Evolutionary conservation across 306 rosid species (phyloP).

Genomic region (Cucumis hystrix): DNA sequence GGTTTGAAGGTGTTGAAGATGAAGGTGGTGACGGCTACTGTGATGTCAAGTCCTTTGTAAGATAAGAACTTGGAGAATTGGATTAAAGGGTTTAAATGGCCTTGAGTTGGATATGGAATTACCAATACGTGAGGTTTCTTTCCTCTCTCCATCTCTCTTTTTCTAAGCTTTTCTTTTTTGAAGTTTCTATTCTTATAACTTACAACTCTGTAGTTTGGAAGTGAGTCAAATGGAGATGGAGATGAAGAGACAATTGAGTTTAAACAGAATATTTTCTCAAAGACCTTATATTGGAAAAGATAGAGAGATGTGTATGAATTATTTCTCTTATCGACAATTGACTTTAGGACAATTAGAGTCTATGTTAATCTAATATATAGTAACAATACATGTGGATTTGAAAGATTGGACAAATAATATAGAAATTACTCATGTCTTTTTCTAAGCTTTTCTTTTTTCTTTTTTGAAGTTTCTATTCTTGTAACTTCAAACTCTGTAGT

Average conservation of each 20-base stretch:
- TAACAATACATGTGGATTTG: no score
- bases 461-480: background rate
- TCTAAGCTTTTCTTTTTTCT: background rate
- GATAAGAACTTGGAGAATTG: slow-evolving; percentile 31
- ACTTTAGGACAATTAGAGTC: no score
- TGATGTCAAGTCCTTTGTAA: slow-evolving; percentile 23
- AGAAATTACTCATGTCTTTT: background rate
- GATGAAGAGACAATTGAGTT: no score
- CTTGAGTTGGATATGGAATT: slow-evolving; percentile 51
- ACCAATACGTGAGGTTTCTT: slow-evolving; percentile 18
- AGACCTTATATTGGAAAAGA: no score
- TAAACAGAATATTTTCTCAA: no score
- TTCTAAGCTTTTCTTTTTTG: background rate
- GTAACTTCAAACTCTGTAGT: no score
- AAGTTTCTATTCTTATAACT: background rate
- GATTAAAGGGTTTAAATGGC: slow-evolving; percentile 49
- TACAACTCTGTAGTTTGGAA: no score
- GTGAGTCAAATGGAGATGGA: no score
- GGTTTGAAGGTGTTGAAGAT: slow-evolving; percentile 32
- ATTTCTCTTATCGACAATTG: no score
- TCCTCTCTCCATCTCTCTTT: background rate
- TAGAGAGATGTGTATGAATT: no score
- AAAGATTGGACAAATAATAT: no score
- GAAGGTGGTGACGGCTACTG: slow-evolving; percentile 40
- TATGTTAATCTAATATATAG: no score